Evolutionary conservation across 1,139 yeast genomes (phyloP).

Genomic region (Petasospora fabianii): DNA sequence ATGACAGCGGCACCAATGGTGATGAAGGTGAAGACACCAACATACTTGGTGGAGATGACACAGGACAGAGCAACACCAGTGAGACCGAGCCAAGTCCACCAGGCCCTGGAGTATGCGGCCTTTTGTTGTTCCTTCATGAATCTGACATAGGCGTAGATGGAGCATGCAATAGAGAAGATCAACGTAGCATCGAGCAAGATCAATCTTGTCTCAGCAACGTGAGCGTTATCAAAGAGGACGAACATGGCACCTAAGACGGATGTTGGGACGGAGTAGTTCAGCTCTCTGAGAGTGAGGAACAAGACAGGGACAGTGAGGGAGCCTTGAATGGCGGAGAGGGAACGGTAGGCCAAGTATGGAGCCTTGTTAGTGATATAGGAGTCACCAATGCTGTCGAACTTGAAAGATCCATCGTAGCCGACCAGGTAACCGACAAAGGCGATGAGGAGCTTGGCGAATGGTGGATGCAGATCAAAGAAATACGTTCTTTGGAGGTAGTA

Average conservation of each 20-base stretch:
- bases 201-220: conserved; percentile 84
- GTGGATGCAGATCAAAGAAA: conserved; percentile 97
- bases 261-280: conserved; percentile 75
- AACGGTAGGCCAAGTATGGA: conserved; percentile 86
- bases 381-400: conserved; percentile 89
- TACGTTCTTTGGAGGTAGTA: conserved; percentile 79
- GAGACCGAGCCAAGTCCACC: conserved; percentile 86
- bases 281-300: conserved; percentile 77
- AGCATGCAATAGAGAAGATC: conserved; percentile 73
- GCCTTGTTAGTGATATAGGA: conserved; percentile 70
- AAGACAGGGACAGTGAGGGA: conserved; percentile 77
- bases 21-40: conserved; percentile 86
- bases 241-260: conserved; percentile 77
- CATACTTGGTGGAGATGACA: conserved; percentile 92
- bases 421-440: conserved; percentile 87
- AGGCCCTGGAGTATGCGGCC: conserved; percentile 57
- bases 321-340: conserved; percentile 80
- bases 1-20: conserved; percentile 84
- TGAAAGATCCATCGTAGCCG: conserved; percentile 87
- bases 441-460: conserved; percentile 89
- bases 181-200: conserved; percentile 89
- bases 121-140: conserved; percentile 67
- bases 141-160: conserved; percentile 73
- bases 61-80: conserved; percentile 87
- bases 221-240: conserved; percentile 89